These are phyloP conservation scores for Lupinus albus DNA, from an alignment of 306 rosid genomes.

Conservation along the genomic window DNA sequence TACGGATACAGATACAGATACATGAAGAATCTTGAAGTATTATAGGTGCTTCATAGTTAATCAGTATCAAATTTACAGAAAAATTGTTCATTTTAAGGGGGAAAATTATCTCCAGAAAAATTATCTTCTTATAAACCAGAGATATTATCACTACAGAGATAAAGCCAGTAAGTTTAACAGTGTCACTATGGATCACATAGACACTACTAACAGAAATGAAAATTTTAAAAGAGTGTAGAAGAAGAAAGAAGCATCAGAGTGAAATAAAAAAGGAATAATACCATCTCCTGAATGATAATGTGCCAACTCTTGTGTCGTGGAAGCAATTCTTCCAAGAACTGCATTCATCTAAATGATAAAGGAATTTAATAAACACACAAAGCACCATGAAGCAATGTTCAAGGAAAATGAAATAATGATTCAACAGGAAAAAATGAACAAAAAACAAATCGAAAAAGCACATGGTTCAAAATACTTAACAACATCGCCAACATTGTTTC, in stretches of 20 bases:
- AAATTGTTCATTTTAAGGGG: too few species aligned
- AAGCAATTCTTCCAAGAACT: slow-evolving; percentile 87
- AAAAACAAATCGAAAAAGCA: neutral
- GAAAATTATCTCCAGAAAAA: too few species aligned
- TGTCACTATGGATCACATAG: slow-evolving; percentile 19
- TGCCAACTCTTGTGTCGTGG: slow-evolving; percentile 88
- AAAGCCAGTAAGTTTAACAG: slow-evolving; percentile 16
- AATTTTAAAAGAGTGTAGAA: neutral
- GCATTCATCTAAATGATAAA: slow-evolving; percentile 77
- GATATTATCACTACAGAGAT: slow-evolving; percentile 26
- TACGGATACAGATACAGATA: too few species aligned
- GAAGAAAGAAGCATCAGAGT: neutral
- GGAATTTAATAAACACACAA: slow-evolving; percentile 9
- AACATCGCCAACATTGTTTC: neutral
- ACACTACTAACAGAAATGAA: slow-evolving; percentile 4
- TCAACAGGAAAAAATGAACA: neutral
- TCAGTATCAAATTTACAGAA: too few species aligned
- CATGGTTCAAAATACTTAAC: neutral
- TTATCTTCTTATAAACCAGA: too few species aligned
- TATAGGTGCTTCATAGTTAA: too few species aligned
- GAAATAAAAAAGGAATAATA: slow-evolving; percentile 36
- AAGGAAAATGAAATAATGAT: neutral
- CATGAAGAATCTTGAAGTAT: too few species aligned
- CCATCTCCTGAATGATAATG: slow-evolving; percentile 98
- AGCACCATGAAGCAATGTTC: slow-evolving; percentile 21